Evolutionary conservation across 1,139 yeast genomes (phyloP), one percentile per base, ranked within the genome.

Genomic region (Suhomyces atakaporum): DNA sequence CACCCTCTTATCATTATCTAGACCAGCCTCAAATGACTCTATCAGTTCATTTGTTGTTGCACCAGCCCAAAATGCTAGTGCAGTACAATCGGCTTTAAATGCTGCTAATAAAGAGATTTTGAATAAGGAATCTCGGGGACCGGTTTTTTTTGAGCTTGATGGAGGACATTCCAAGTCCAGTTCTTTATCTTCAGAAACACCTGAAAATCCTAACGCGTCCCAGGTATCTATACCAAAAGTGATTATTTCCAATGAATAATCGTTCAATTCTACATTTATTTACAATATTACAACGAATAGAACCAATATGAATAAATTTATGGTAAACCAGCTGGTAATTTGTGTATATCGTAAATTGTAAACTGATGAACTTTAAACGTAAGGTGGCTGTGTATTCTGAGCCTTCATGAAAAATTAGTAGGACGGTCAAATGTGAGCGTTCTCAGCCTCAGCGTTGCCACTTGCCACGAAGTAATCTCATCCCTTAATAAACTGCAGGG

Each of bases 1-100:
- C 3, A 27, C 30, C 2, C 23, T 29, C 7, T 19, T 23, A 25
- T 25, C 37, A 3, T 33, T 45, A 16, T 42, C 49, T 2, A 38
- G 51, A 10, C 45, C 43, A 2, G 45, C 40, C 1, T 47, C 51
- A 7, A 36, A 25, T 21, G 53, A 49, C 16, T 49, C 53, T 2
- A 34, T 49, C n/a, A 35, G 37, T 9, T 49, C 53, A 14, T 47
- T 44, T 20, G 31, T 36, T 12, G 35, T 38, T 10, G 33, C 42
- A 9, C 38, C 41, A 14, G 32, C 33, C 6, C 26, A 25, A 8
- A 33, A 30, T 7, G 21, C 30, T 9, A 36, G 29, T 7, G 43
- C 44, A 4, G 40, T 45, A 3, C 45, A 43, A 23, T 35, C 40
- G 6, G 24, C 43, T 4, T 40, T 46, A 19, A 29, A 43, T 18